phyloP scores from a whole-genome alignment of 2,329 filamentous ascomycete species.

The Aspergillus sp. region DNA sequence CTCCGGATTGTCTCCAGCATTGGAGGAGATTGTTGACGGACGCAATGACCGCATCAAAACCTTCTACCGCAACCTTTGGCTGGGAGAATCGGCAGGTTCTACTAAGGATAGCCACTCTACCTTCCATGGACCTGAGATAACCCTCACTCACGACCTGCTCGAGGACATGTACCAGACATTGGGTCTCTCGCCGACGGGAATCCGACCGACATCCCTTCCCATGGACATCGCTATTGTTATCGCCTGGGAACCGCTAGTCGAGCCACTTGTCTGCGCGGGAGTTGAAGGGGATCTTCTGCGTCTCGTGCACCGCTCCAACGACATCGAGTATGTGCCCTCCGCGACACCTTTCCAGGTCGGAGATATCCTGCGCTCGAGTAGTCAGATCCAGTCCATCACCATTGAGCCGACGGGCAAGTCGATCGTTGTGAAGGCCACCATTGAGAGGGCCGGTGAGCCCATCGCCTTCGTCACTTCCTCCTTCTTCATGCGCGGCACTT shows the following conservation, averaged over 20 bases:
- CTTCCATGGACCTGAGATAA: background rate
- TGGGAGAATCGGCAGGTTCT: background rate
- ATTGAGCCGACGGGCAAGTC: conserved; percentile 3
- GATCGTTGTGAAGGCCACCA: conserved; percentile 1
- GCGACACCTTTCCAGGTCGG: conserved; percentile 3
- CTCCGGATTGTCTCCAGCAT: background rate
- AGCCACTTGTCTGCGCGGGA: background rate
- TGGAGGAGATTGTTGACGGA: background rate
- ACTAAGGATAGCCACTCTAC: background rate
- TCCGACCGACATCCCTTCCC: background rate
- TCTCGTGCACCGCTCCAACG: conserved; percentile 8
- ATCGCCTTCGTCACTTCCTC: background rate
- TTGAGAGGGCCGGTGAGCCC: background rate
- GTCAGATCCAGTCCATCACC: background rate
- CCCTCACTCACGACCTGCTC: background rate
- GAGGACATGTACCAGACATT: background rate
- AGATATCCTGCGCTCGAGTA: background rate
- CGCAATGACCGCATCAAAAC: conserved; percentile 2
- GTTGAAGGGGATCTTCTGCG: conserved; percentile 7
- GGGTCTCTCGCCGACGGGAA: background rate
- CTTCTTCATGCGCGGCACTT: conserved; percentile 6
- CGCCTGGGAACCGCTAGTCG: conserved; percentile 8
- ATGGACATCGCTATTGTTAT: conserved; percentile 9
- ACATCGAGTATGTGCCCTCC: background rate
- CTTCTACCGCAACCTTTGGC: conserved; percentile 3